Evolutionary conservation across 2,329 filamentous ascomycete species (phyloP), one percentile per base, ranked within the genome.

Genomic region (Amphichorda felina): DNA sequence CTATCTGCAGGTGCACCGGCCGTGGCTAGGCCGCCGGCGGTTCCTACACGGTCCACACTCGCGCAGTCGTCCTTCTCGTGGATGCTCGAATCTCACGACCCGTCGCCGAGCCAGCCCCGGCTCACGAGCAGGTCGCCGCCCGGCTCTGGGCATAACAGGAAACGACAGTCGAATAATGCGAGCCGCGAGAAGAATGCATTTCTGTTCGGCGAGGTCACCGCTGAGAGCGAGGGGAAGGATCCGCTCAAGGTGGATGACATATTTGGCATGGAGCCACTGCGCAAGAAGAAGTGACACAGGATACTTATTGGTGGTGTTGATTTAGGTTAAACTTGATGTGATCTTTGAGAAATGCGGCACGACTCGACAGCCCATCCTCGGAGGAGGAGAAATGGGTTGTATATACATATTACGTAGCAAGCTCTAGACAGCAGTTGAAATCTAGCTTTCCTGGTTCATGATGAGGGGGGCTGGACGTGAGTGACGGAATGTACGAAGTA

Each of bases 11-110:
- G 34, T 4, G 19, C 43, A 13, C 34, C 26, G n/a, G 33, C 36
- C 14, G 26, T 38, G 29, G 44, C 46, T 4, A 54, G 40, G 36
- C 47, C 49, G 32, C 56, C 41, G 43, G 58, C 70, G 2, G 67
- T 75, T 13, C 74, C 72, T 1, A 74, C 74, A 15, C 68, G 79
- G 16, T 81, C 79, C 4, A 74, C 69, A 1, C 64, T 86, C 24
- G 79, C 79, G 1, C 79, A 83, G 44, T 85, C 82, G 7, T 81
- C 78, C 4, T 87, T 85, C 53, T 78, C 81, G 2, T 86, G 79
- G 79, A 87, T 87, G 80, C 64, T 87, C 2, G 76, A 78, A 43
- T 70, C 69, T 3, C 68, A 71, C 43, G 50, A 61, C 36, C 45
- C 40, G 28, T 30, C 30, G 22, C 19, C 18, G 28, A 43, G 48